Percentiles rank a stretch among this genome's conserved stretches.
phyloP scores from a whole-genome alignment of 2,329 filamentous ascomycete species.

The Ascocoryne sarcoides region DNA sequence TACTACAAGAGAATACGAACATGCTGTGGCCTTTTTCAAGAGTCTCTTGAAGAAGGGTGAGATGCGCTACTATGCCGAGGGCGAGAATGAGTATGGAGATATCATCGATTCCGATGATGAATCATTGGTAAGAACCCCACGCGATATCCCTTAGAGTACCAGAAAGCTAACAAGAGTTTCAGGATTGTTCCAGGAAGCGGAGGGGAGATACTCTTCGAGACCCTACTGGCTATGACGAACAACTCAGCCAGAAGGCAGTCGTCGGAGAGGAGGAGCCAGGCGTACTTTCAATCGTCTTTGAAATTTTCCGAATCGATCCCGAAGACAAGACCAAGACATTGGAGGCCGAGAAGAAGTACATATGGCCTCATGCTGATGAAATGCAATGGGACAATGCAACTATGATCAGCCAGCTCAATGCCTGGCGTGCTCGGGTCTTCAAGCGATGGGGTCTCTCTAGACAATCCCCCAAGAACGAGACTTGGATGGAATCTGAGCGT shows the following conservation, averaged over 20 bases:
- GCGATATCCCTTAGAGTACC: neutral
- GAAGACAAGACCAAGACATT: neutral
- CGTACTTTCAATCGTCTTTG: neutral
- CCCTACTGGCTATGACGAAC: neutral
- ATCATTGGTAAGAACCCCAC: neutral
- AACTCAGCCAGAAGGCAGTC: neutral
- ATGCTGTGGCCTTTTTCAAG: neutral
- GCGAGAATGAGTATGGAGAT: neutral
- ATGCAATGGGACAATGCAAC: neutral
- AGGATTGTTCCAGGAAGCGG: neutral
- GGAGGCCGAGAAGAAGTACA: neutral
- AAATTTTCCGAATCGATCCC: neutral
- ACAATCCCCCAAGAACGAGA: neutral
- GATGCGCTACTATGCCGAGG: neutral
- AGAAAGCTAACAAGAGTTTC: neutral
- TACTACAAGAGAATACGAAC: neutral
- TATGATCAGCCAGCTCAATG: neutral
- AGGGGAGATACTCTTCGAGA: neutral
- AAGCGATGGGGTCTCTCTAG: neutral
- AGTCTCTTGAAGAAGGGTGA: neutral
- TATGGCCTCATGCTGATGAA: neutral
- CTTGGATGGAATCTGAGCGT: neutral
- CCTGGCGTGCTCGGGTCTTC: neutral
- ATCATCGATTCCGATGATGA: neutral
- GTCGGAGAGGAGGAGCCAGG: neutral